Evolutionary conservation across 208 protist species (phyloP), one percentile per base, ranked within the genome.

Genomic region (Novymonas esmeraldas): DNA sequence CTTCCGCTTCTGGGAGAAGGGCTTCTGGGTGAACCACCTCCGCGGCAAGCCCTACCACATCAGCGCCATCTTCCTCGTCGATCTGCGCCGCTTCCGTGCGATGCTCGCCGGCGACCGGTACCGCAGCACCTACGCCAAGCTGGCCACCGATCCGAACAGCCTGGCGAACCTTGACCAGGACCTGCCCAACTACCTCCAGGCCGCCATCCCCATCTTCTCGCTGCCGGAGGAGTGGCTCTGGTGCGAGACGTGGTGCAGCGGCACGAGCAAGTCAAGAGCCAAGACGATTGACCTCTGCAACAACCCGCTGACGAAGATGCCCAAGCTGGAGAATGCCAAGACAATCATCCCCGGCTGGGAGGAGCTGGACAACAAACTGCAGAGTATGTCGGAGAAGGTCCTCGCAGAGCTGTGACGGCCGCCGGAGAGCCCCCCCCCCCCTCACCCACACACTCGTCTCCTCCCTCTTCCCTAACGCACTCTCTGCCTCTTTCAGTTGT

Each of bases 201-300:
- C 96, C 42, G 24, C 70, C 4, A 76, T 99, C 14, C 92, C 93
- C 5, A 99, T 99, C 38, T 92, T 81, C 78, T 98, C 93, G n/a
- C 82, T 99, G 6, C 98, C 97, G 16, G 95, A 99, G 78, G 93
- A 99, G 69, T 99, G 98, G 98, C 88, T 99, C n/a, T 99, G 97
- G 97, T 99, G 98, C 72, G 98, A 99, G 73, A 98, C 98, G 41
- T 99, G 98, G 98, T 99, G 98, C 78, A 84, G 80, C 48, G 76
- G 96, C 0, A 76, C 89, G 48, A 94, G 87, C 76, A 98, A 98
- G 72, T 58, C 70, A 0, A 79, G 69, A n/a, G 97, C 97, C 13
- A 99, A 99, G 81, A 99, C 97, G 13, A 99, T 99, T 63, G 97
- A 99, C 77, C 72, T 99, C 36, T 99, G 97, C 82, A 99, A 99